Evolutionary conservation across 208 protist species (phyloP), one percentile per base, ranked within the genome.

Genomic region (Crithidia fasciculata): DNA sequence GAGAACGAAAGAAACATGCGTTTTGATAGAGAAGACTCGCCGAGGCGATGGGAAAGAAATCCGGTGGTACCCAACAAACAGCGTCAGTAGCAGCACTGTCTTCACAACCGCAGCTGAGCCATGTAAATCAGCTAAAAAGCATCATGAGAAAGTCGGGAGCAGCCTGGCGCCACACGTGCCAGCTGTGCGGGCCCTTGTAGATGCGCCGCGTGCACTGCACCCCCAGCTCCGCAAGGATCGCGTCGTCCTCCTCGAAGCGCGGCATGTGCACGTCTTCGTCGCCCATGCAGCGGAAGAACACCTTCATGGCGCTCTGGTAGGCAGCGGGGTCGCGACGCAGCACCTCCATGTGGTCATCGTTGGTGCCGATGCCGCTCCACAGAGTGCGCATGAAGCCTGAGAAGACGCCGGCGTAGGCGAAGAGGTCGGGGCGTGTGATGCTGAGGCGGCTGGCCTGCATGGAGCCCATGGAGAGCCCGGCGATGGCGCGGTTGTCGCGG

Each of bases 111-210:
- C 28, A 28, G 28, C 28, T 28, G 28, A 28, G 28, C 28, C 0
- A 28, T 28, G 28, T 1, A 28, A 1, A 44, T 58, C 18, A 36
- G 4, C 63, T 54, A 50, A 81, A 81, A 9, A 81, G 37, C 41
- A 67, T 60, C 5, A 73, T 62, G 13, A 80, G 54, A 44, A 84
- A 84, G 36, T 81, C 80, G 2, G 43, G 61, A 6, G 69, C 57
- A 9, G 75, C 75, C 45, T 74, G 57, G 53, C 75, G 75, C 70
- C 80, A 84, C 47, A 80, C 68, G 37, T 84, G 75, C 80, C 80
- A 84, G 58, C 65, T 77, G 66, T 84, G 74, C 44, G 43, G 68
- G n/a, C 75, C 74, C 3, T 54, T 12, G 53, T 84, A 84, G 40
- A 84, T 47, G 52, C 61, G 58, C 53, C 80, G 61, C 50, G 64